Conservation (phyloP, 1,284 basidiomycete genomes). For the Ganoderma meredithae region DNA sequence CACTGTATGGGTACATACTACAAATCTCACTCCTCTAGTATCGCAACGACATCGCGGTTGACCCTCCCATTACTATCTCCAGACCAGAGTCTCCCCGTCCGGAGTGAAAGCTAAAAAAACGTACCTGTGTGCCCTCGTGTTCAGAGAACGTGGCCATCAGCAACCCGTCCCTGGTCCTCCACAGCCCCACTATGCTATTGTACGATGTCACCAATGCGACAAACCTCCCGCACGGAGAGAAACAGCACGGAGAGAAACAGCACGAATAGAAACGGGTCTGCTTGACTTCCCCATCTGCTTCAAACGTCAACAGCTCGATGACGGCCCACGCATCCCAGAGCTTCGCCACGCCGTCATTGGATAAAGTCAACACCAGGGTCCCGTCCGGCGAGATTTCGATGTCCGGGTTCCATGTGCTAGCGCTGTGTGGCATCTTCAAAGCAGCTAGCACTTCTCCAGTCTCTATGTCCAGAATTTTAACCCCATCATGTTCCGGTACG, state of each 20-base stretch:
- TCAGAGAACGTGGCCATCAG: constrained; percentile 16
- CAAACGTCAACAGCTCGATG: constrained; percentile 25
- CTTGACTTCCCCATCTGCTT: constrained; percentile 24
- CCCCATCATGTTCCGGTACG: constrained; percentile 28
- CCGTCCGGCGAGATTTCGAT: constrained; percentile 30
- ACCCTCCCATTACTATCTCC: constrained; percentile 26
- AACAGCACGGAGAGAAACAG: constrained; percentile 33
- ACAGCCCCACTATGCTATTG: constrained; percentile 37
- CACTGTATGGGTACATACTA: not conserved
- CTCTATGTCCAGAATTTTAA: constrained; percentile 29
- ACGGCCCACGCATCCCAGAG: constrained; percentile 32
- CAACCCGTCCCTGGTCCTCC: constrained; percentile 28
- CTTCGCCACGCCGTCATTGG: constrained; percentile 10
- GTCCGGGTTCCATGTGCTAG: too few species aligned
- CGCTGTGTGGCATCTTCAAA: too few species aligned
- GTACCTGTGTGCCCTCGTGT: constrained; percentile 23
- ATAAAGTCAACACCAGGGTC: constrained; percentile 26
- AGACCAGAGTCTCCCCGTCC: constrained; percentile 24
- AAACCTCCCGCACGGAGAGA: constrained; percentile 33
- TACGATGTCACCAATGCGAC: constrained; percentile 35
- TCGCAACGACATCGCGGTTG: not conserved
- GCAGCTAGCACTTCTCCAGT: constrained; percentile 29
- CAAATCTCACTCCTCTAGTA: not conserved
- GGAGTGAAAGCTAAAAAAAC: constrained; percentile 30
- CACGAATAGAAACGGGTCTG: constrained; percentile 35